Percentiles rank a stretch among this genome's conserved stretches.
Evolutionary conservation across 495 filamentous ascomycete species (phyloP).

Genomic region (Bathelium albidoporum): DNA sequence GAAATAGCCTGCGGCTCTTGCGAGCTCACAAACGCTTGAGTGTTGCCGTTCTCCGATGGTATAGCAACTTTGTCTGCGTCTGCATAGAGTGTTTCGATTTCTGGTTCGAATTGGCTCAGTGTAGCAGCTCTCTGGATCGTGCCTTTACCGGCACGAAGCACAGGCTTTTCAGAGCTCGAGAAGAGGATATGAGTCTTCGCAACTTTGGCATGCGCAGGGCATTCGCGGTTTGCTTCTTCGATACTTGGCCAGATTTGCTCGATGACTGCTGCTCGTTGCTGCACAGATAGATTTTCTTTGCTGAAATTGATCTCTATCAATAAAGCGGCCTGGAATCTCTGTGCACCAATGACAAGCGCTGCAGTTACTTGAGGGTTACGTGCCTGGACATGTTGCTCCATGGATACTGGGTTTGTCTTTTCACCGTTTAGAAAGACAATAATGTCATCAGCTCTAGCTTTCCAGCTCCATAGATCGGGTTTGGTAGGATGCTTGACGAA

Average conservation of each 20-base stretch:
- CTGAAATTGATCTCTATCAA: slow-evolving; percentile 39
- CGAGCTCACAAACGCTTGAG: background rate
- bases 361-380: slow-evolving; percentile 26
- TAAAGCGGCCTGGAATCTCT: slow-evolving; percentile 42
- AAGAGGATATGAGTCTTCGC: slow-evolving; percentile 35
- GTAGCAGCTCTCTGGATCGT: slow-evolving; percentile 34
- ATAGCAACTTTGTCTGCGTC: background rate
- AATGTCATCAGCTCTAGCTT: slow-evolving; percentile 49
- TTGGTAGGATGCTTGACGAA: slow-evolving; percentile 42
- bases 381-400: slow-evolving; percentile 33
- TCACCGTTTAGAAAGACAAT: slow-evolving; percentile 58
- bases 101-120: slow-evolving; percentile 24
- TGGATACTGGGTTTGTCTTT: slow-evolving; percentile 49
- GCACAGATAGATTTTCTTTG: background rate
- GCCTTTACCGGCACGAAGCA: slow-evolving; percentile 37
- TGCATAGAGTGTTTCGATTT: slow-evolving; percentile 34
- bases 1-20: background rate
- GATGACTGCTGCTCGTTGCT: slow-evolving; percentile 16
- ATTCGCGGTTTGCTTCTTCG: slow-evolving; percentile 35
- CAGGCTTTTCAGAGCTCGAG: slow-evolving; percentile 25
- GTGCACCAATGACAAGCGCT: slow-evolving; percentile 42
- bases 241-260: slow-evolving; percentile 39
- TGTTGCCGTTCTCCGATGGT: background rate
- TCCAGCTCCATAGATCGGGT: slow-evolving; percentile 40
- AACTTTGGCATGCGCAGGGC: slow-evolving; percentile 36